These are phyloP conservation scores for Chaetomium sp. DNA, from an alignment of 2,329 filamentous ascomycete species.

Conservation along the genomic window DNA sequence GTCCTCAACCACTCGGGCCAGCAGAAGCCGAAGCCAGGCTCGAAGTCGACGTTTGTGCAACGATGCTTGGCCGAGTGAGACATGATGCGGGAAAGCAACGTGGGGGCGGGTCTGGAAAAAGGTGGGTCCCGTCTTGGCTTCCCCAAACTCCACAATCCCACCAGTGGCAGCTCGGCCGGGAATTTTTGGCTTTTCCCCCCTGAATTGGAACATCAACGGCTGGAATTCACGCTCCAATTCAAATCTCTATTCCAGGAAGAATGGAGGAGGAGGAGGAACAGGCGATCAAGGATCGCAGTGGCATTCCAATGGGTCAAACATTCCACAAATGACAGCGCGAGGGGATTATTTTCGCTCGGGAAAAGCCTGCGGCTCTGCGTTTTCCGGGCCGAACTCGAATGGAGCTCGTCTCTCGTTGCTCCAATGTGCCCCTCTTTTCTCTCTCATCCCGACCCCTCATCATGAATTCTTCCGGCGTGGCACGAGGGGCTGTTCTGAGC, in stretches of 20 bases:
- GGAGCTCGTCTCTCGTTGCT: slow-evolving; percentile 2
- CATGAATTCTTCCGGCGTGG: slow-evolving; percentile 16
- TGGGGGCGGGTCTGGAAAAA: slow-evolving; percentile 4
- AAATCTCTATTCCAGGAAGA: no score
- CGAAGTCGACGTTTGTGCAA: neutral
- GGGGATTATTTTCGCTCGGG: neutral
- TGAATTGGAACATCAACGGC: neutral
- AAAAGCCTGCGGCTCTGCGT: neutral
- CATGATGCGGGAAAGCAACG: slow-evolving; percentile 7
- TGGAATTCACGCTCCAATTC: neutral
- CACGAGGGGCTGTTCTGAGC: neutral
- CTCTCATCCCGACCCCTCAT: slow-evolving; percentile 4
- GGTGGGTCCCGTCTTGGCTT: slow-evolving; percentile 7
- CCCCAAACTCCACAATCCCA: slow-evolving; percentile 8
- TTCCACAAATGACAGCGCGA: slow-evolving; percentile 6
- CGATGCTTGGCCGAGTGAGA: neutral
- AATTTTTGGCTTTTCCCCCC: neutral
- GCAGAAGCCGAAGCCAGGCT: no score
- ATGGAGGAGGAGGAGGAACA: no score
- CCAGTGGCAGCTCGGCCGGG: neutral
- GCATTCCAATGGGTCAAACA: neutral
- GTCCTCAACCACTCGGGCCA: no score
- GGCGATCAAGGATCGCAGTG: no score
- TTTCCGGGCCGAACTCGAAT: neutral
- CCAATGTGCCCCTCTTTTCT: slow-evolving; percentile 12